phyloP scores from a whole-genome alignment of 257 asterid species.

The Parsonsia alboflavescens region DNA sequence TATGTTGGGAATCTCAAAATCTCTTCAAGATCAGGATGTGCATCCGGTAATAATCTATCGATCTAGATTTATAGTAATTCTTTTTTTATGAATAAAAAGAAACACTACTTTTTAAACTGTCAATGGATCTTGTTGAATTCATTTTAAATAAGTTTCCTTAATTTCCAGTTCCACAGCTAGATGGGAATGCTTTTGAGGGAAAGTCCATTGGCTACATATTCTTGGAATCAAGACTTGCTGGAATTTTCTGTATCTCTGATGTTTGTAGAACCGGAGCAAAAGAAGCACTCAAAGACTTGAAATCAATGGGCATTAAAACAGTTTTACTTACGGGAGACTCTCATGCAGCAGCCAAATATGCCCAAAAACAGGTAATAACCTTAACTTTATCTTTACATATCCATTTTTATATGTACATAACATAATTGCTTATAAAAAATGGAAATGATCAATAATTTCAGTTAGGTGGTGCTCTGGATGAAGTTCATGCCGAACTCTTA shows the following conservation, averaged over 20 bases:
- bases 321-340: slow-evolving; percentile 90
- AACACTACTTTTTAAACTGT: not conserved
- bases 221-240: slow-evolving; percentile 50
- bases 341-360: slow-evolving; percentile 59
- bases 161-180: slow-evolving; percentile 56
- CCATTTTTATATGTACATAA: not conserved
- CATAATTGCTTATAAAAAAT: not conserved
- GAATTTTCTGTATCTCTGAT: slow-evolving; percentile 61
- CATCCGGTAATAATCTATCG: slow-evolving; percentile 40
- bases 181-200: slow-evolving; percentile 45
- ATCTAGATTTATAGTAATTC: too few relatives aligned
- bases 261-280: slow-evolving; percentile 75
- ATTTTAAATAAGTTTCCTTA: not conserved
- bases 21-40: slow-evolving; percentile 63
- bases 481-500: slow-evolving; percentile 58
- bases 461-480: slow-evolving; percentile 57
- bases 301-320: slow-evolving; percentile 58
- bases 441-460: slow-evolving; percentile 9
- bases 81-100: too few relatives aligned
- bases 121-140: not conserved
- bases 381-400: not conserved
- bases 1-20: slow-evolving; percentile 65
- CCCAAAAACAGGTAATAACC: slow-evolving; percentile 61
- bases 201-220: slow-evolving; percentile 65
- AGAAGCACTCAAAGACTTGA: slow-evolving; percentile 65